A percentile compares a stretch with the other conserved stretches of the same genome.
Evolutionary conservation across 1,139 yeast genomes (phyloP).

Genomic region (Taphrina populina): DNA sequence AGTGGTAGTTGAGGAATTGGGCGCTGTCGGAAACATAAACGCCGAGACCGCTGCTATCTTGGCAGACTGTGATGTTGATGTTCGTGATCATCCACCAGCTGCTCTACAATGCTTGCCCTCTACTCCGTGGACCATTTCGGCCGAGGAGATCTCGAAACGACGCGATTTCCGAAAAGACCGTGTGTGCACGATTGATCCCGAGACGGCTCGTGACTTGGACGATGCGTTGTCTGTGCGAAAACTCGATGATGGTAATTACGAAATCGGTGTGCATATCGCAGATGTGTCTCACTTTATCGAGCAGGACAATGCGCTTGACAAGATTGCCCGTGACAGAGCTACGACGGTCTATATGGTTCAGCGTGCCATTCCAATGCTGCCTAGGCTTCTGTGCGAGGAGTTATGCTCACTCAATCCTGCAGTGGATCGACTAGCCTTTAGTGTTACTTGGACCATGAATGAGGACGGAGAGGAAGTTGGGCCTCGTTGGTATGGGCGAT

Average conservation of each 20-base stretch:
- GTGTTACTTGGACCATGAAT: slow-evolving; percentile 55
- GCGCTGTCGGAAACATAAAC: slow-evolving; percentile 69
- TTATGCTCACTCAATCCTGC: slow-evolving; percentile 64
- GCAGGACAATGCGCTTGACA: slow-evolving; percentile 74
- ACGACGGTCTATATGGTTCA: slow-evolving; percentile 88
- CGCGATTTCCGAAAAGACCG: slow-evolving; percentile 61
- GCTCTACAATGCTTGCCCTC: slow-evolving; percentile 49
- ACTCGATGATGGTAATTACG: slow-evolving; percentile 32
- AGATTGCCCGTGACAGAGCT: slow-evolving; percentile 86
- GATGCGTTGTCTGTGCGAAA: slow-evolving; percentile 33
- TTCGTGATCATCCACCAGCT: slow-evolving; percentile 68
- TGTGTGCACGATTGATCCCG: slow-evolving; percentile 57
- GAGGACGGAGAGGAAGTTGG: slow-evolving; percentile 33
- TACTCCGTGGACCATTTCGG: slow-evolving; percentile 35
- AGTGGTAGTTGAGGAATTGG: slow-evolving; percentile 81
- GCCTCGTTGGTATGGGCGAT: slow-evolving; percentile 35
- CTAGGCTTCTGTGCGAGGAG: slow-evolving; percentile 58
- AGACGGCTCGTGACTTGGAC: slow-evolving; percentile 44
- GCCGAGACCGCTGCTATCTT: slow-evolving; percentile 86
- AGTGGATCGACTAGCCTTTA: slow-evolving; percentile 63
- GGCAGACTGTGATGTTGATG: slow-evolving; percentile 86
- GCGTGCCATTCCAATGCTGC: slow-evolving; percentile 65
- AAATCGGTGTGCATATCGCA: slow-evolving; percentile 73
- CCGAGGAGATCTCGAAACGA: slow-evolving; percentile 48
- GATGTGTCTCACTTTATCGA: slow-evolving; percentile 73